Base-by-base conservation (phyloP, 2,329 filamentous ascomycete genomes). In the Neonectria magnoliae region DNA sequence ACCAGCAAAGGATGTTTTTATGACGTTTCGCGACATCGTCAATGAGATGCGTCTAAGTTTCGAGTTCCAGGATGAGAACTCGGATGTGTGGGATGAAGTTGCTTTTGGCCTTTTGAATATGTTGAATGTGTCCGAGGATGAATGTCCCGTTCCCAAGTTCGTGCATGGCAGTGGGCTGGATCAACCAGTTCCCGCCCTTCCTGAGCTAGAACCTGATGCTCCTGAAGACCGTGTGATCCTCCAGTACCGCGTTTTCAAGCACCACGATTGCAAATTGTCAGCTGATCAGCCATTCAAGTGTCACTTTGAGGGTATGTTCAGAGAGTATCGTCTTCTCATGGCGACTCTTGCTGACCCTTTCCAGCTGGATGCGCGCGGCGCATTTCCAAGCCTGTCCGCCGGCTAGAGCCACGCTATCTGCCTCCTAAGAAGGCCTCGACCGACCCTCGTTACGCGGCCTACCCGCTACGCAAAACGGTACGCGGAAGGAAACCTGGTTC, bases 11-110 rank as follows among this genome's bases (percentile, higher is more conserved):
- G n/a, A 51, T 36, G 53, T 44, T 18, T 62, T 51, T 29, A 33
- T 57, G 36, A 57, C 53, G 9, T 62, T 52, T 14, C 33, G 55
- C 48, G 48, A 63, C 13, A 53, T 58, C 9, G 7, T 63, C 1
- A 11, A 63, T 20, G 50, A 63, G 48, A 48, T 63, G 55, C 48
- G 50, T 16, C 18, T 63, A 22, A 41, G 60, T 16, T 63, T 63
- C 33, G 54, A 54, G 31, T 18, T 54, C 4, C 2, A 41, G 13
- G 48, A 38, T 33, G 27, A 16, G 7, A 22, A 5, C 13, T 36
- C 33, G 33, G 54, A 47, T 22, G 18, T 56, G 6, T 45, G 53
- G 41, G 41, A 56, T 31, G n/a, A 47, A 25, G 18, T 57, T 7
- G 54, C 41, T 6, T 47, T 57, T 25, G 27, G 41, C 22, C 22